Base-by-base conservation (phyloP, 1,139 yeast genomes). In the Geotrichum carabidarum region DNA sequence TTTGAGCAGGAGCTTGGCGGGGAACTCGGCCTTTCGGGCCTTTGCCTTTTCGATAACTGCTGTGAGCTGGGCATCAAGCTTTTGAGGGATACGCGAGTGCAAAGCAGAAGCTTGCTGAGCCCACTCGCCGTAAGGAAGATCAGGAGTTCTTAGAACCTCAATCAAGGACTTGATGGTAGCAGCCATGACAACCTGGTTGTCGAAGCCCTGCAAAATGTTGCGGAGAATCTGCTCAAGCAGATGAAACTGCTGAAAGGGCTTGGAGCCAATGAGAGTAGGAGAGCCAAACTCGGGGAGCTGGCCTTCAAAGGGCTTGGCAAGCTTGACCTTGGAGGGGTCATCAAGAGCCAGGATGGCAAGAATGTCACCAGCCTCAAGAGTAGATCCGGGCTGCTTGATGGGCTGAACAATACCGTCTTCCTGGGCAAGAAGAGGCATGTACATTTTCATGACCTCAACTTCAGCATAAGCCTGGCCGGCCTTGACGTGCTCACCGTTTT, bases 381-480 rank as follows among this genome's bases (percentile, higher is more conserved):
- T 89, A 9, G 97, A 85, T 57, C 99, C 99, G n/a, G 99, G 98
- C 73, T 94, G 99, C 72, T 93, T 91, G 68, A 93, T 83, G 54
- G 90, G 78, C 75, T 93, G 97, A 52, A 91, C 90, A 58, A 82
- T 78, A 78, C 99, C 99, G 66, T 87, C 85, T 71, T 91, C 99
- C 71, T 84, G 89, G 65, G 89, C 77, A 66, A 91, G 78, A 42
- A 66, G 54, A 34, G 75, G 75, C 75, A 72, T 71, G 61, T 70
- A 70, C 98, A 91, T 91, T 75, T 93, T 93, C 99, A 93, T 93
- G 63, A 93, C 99, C 76, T 93, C 99, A 57, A 93, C 96, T 75
- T 93, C 99, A 47, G 99, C 99, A 67, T 82, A 94, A 47, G 97
- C 83, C 74, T 93, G 96, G 58, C 99, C 99, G 58, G 95, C 84